These are phyloP conservation scores for Malassezia yamatoensis DNA, from an alignment of 1,284 basidiomycete genomes.

Conservation along the genomic window DNA sequence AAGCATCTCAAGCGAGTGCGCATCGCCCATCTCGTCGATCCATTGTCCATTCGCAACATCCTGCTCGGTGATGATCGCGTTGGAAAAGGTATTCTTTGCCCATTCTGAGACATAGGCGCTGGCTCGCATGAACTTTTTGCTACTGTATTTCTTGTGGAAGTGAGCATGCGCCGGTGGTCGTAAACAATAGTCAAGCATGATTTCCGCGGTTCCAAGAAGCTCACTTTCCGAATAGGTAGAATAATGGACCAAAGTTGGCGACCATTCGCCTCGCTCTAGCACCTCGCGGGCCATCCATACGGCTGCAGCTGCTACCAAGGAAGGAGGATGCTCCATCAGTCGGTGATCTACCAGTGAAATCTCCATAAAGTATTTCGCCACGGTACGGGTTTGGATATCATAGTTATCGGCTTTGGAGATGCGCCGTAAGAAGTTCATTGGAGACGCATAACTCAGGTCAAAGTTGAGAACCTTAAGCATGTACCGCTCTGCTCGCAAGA, in stretches of 20 bases:
- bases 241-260: slow-evolving; percentile 75
- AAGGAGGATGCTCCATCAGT: slow-evolving; percentile 69
- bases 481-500: slow-evolving; percentile 67
- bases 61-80: slow-evolving; percentile 27
- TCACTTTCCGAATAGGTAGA: slow-evolving; percentile 77
- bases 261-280: slow-evolving; percentile 72
- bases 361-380: slow-evolving; percentile 72
- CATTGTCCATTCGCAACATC: slow-evolving; percentile 16
- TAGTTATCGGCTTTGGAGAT: slow-evolving; percentile 47
- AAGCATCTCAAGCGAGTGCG: slow-evolving; percentile 28
- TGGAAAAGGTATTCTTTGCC: slow-evolving; percentile 34
- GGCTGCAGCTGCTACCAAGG: slow-evolving; percentile 73
- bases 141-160: slow-evolving; percentile 47
- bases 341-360: slow-evolving; percentile 79
- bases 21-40: slow-evolving; percentile 18
- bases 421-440: slow-evolving; percentile 80
- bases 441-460: slow-evolving; percentile 83
- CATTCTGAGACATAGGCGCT: slow-evolving; percentile 41
- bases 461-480: slow-evolving; percentile 83
- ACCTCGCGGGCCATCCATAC: slow-evolving; percentile 84
- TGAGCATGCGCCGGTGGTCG: slow-evolving; percentile 35
- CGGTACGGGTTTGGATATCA: slow-evolving; percentile 76
- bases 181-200: slow-evolving; percentile 74
- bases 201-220: slow-evolving; percentile 72
- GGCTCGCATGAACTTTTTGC: slow-evolving; percentile 47